Percentiles rank a stretch among this genome's conserved stretches.
phyloP scores from a whole-genome alignment of 345 rosid species.

The Moricandia arvensis region DNA sequence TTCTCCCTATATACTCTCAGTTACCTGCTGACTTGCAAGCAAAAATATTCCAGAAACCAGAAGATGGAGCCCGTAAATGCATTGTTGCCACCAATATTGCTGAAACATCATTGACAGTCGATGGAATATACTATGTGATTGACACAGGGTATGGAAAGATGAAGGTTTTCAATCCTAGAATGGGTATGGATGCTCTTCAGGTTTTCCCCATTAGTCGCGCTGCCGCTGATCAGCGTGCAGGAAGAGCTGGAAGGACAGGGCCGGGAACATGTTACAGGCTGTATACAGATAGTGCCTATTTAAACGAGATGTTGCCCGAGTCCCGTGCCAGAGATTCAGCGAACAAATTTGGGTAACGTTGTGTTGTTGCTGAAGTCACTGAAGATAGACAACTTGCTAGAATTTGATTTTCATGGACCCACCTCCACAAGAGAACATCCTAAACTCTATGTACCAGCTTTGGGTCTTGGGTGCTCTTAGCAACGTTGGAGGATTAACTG shows the following conservation, averaged over 20 bases:
- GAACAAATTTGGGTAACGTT: slow-evolving; percentile 96
- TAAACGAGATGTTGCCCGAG: slow-evolving; percentile 82
- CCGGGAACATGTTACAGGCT: slow-evolving; percentile 97
- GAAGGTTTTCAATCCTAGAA: slow-evolving; percentile 97
- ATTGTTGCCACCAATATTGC: slow-evolving; percentile 98
- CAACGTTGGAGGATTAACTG: slow-evolving; percentile 85
- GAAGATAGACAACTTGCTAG: slow-evolving; percentile 82
- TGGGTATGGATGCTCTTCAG: slow-evolving; percentile 99
- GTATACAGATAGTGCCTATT: slow-evolving; percentile 86
- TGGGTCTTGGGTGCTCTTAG: slow-evolving; percentile 97
- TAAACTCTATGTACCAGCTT: slow-evolving; percentile 95
- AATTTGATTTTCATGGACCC: slow-evolving; percentile 99
- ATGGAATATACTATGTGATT: slow-evolving; percentile 88
- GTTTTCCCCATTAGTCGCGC: slow-evolving; percentile 97
- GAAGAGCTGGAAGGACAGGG: slow-evolving; percentile 99
- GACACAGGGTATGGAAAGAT: slow-evolving; percentile 96
- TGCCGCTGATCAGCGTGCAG: slow-evolving; percentile 96
- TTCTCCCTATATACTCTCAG: slow-evolving; percentile 96
- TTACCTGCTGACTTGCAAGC: slow-evolving; percentile 98
- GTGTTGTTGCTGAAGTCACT: slow-evolving; percentile 91
- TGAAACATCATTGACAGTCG: slow-evolving; percentile 94
- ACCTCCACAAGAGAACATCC: slow-evolving; percentile 97
- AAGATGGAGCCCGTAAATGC: slow-evolving; percentile 97
- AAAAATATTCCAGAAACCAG: slow-evolving; percentile 89
- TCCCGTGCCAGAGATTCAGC: slow-evolving; percentile 96